Percentiles rank a stretch among this genome's conserved stretches.
Conservation (phyloP, 73 alveolate genomes). For the Paramecium sonneborni region DNA sequence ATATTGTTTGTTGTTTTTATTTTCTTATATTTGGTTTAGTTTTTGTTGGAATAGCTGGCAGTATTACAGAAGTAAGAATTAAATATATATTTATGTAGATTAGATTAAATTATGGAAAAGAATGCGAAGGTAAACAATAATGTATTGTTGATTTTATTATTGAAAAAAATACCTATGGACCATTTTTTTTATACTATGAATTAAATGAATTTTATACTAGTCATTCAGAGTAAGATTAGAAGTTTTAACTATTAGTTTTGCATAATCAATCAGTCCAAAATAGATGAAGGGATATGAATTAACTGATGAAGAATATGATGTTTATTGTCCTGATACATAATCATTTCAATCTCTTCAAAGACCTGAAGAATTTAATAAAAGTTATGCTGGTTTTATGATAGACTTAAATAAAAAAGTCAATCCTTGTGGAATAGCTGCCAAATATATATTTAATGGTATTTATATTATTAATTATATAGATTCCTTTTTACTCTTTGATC, state of each 20-base stretch:
- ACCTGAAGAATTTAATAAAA: not conserved
- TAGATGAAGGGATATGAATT: constrained; percentile 26
- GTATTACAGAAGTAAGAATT: not conserved
- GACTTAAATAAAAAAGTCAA: not conserved
- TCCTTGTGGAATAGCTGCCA: constrained; percentile 53
- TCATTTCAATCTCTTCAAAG: not conserved
- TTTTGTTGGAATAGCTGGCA: constrained; percentile 44
- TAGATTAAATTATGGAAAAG: constrained; percentile 14
- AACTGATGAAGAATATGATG: not conserved
- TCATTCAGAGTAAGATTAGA: not conserved
- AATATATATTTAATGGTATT: constrained; percentile 40
- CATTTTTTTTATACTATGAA: constrained; percentile 34
- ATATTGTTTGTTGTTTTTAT: constrained; percentile 51
- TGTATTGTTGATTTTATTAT: not conserved
- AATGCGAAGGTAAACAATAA: not conserved
- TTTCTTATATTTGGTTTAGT: constrained; percentile 47
- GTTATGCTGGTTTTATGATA: not conserved
- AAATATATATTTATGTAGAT: not conserved
- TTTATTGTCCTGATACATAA: not conserved
- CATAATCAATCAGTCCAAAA: constrained; percentile 12
- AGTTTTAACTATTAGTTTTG: not conserved
- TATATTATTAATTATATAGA: not conserved
- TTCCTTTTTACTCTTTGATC: constrained; percentile 20
- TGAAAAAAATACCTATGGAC: not conserved
- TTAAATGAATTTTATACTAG: constrained; percentile 22